These are phyloP conservation scores for Penicillium sp. DNA, from an alignment of 2,329 filamentous ascomycete genomes.

Conservation along the genomic window DNA sequence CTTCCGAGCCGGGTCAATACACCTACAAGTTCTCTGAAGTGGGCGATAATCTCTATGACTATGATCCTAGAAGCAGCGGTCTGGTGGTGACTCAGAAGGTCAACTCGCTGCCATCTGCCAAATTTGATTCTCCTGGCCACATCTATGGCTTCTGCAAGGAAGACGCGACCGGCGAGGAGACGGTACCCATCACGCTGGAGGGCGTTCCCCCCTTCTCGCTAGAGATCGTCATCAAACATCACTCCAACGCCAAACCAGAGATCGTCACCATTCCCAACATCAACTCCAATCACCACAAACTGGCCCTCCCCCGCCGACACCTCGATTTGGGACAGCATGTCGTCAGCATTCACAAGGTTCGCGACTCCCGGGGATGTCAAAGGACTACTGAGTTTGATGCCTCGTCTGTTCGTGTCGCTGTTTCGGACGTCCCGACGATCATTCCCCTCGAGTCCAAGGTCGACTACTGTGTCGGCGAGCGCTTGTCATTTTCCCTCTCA, in stretches of 20 bases:
- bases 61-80: constrained; percentile 60
- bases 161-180: constrained; percentile 73
- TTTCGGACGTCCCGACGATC: constrained; percentile 89
- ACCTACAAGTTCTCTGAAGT: constrained; percentile 80
- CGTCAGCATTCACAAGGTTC: constrained; percentile 81
- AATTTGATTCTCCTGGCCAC: constrained; percentile 79
- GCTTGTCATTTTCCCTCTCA: constrained; percentile 83
- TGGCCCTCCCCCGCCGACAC: constrained; percentile 77
- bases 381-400: constrained; percentile 64
- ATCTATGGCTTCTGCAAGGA: constrained; percentile 94
- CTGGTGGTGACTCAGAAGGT: constrained; percentile 75
- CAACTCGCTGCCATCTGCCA: constrained; percentile 72
- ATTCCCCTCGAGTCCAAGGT: constrained; percentile 75
- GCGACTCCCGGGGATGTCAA: constrained; percentile 80
- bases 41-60: constrained; percentile 78
- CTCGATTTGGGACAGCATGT: constrained; percentile 85
- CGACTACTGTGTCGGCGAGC: constrained; percentile 94
- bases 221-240: constrained; percentile 89
- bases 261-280: constrained; percentile 77
- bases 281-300: constrained; percentile 63
- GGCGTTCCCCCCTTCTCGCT: constrained; percentile 83
- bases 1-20: constrained; percentile 72
- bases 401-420: constrained; percentile 79
- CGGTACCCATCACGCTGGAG: constrained; percentile 77
- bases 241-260: constrained; percentile 72